Conservation (phyloP, 2,329 filamentous ascomycete genomes). For the Epichloe gansuensis region DNA sequence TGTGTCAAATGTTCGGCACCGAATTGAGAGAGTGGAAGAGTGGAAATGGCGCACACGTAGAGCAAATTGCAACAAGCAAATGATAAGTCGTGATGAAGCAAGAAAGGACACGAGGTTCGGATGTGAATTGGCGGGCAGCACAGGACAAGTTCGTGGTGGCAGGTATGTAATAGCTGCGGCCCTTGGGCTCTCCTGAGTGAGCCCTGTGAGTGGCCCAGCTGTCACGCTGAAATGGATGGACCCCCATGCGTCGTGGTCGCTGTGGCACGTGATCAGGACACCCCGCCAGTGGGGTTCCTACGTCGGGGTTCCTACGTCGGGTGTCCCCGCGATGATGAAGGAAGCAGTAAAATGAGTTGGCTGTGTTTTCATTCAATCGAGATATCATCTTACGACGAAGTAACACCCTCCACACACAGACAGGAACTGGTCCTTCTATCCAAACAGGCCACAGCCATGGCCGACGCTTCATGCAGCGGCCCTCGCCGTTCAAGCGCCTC, state of each 20-base stretch:
- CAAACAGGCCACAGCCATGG: conserved; percentile 17
- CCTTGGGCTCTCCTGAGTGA: not conserved
- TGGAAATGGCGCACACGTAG: not conserved
- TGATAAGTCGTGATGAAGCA: not conserved
- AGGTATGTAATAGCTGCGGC: not conserved
- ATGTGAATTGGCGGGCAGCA: conserved; percentile 1
- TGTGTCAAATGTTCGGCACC: not conserved
- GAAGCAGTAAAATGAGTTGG: too few relatives aligned
- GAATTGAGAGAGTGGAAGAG: not conserved
- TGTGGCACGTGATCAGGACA: not conserved
- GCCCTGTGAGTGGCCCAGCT: not conserved
- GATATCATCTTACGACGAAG: not conserved
- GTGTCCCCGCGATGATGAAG: not conserved
- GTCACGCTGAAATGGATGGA: not conserved
- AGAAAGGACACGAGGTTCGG: not conserved
- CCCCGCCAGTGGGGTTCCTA: not conserved
- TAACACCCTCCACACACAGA: not conserved
- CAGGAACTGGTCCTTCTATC: not conserved
- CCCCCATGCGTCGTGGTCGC: not conserved
- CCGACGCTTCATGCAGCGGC: conserved; percentile 30
- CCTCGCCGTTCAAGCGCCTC: conserved; percentile 30
- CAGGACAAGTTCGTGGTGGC: not conserved
- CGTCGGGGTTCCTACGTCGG: not conserved
- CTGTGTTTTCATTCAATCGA: too few relatives aligned
- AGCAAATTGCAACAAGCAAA: not conserved